These are phyloP conservation scores for Chrysopogon serrulatus DNA, from an alignment of 176 grass and related monocot species.

Conservation along the genomic window DNA sequence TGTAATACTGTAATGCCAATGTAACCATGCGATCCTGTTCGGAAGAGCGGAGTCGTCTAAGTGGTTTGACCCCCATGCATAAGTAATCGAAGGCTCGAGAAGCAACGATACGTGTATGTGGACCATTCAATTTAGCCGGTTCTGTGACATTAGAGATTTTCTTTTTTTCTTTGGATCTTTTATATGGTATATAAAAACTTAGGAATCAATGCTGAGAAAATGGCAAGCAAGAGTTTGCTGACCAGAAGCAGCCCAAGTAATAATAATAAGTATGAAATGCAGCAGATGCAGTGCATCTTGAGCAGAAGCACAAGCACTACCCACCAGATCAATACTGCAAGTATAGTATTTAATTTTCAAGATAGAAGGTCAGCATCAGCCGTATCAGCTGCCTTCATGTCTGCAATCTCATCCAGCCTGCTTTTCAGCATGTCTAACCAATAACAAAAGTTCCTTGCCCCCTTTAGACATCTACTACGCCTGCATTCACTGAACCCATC, in stretches of 20 bases:
- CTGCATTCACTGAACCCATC: conserved; percentile 9
- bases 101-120: no score
- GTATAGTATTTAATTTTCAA: conserved; percentile 14
- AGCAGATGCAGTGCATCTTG: conserved; percentile 28
- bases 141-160: no score
- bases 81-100: no score
- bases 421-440: background rate
- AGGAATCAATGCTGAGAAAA: background rate
- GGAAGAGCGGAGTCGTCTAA: no score
- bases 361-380: conserved; percentile 33
- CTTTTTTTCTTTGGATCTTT: background rate
- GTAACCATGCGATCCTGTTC: no score
- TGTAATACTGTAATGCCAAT: no score
- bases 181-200: background rate
- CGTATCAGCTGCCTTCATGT: background rate
- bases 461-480: background rate
- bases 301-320: background rate
- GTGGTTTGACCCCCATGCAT: no score
- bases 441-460: background rate
- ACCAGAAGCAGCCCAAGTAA: background rate
- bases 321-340: background rate
- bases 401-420: background rate
- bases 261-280: background rate
- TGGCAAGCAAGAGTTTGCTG: background rate
- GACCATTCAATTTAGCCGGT: no score